Evolutionary conservation across 768 basidiomycete genomes (phyloP).

Genomic region (Pholiota molesta): DNA sequence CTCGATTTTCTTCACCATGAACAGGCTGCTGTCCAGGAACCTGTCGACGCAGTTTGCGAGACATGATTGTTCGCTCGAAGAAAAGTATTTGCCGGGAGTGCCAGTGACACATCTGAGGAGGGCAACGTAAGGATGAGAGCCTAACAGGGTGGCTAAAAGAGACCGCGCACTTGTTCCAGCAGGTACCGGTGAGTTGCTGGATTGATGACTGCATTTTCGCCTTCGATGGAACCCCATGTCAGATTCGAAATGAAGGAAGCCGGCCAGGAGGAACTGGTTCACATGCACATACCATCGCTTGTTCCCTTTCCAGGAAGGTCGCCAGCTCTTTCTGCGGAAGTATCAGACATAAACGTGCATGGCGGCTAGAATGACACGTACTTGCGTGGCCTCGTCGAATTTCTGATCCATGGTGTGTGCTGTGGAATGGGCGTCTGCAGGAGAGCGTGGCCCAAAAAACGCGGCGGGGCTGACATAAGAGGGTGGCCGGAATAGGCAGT

Average conservation of each 20-base stretch:
- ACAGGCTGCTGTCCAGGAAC: slow-evolving; percentile 86
- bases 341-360: not conserved
- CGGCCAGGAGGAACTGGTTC: not conserved
- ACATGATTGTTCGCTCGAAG: slow-evolving; percentile 78
- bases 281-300: slow-evolving; percentile 61
- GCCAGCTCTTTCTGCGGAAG: slow-evolving; percentile 76
- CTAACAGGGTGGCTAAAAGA: slow-evolving; percentile 6
- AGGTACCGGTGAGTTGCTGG: slow-evolving; percentile 79
- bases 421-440: slow-evolving; percentile 10
- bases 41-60: slow-evolving; percentile 89
- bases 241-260: slow-evolving; percentile 5
- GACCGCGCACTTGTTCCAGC: slow-evolving; percentile 88
- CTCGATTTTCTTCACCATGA: slow-evolving; percentile 74
- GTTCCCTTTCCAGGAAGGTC: slow-evolving; percentile 79
- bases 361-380: slow-evolving; percentile 27
- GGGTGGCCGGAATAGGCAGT: slow-evolving; percentile 20
- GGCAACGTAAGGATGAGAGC: slow-evolving; percentile 7
- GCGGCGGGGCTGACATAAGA: slow-evolving; percentile 25
- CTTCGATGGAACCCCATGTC: slow-evolving; percentile 26
- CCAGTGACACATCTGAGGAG: slow-evolving; percentile 74
- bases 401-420: slow-evolving; percentile 49
- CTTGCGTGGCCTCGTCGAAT: slow-evolving; percentile 83
- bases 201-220: slow-evolving; percentile 65
- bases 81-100: slow-evolving; percentile 77
- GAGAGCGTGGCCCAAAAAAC: slow-evolving; percentile 4